Evolutionary conservation across 768 basidiomycete species (phyloP).

Genomic region (Naematelia encephala): DNA sequence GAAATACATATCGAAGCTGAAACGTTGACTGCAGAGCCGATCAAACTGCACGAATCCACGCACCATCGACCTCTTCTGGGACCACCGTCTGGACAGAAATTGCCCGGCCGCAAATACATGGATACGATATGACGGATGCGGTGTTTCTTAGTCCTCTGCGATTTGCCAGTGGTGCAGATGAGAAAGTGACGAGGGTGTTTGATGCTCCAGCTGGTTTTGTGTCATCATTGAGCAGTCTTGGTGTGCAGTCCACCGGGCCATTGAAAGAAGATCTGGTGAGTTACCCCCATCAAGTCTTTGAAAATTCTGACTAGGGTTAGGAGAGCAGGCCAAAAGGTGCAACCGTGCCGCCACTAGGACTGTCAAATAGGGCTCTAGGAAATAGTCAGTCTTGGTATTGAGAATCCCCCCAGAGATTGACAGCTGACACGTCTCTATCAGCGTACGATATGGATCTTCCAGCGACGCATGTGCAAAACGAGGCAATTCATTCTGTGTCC

Average conservation of each 20-base stretch:
- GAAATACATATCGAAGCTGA: neutral
- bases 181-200: conserved; percentile 91
- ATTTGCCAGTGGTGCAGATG: conserved; percentile 90
- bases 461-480: conserved; percentile 30
- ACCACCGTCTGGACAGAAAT: conserved; percentile 59
- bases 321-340: conserved; percentile 57
- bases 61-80: conserved; percentile 50
- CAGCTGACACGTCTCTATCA: conserved; percentile 9
- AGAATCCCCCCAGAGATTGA: conserved; percentile 6
- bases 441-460: conserved; percentile 24
- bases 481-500: conserved; percentile 48
- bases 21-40: conserved; percentile 61
- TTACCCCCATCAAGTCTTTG: neutral
- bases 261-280: conserved; percentile 4
- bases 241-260: conserved; percentile 45
- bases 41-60: conserved; percentile 89
- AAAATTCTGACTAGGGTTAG: conserved; percentile 1
- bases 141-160: conserved; percentile 70
- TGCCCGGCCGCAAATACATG: conserved; percentile 90
- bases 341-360: conserved; percentile 83
- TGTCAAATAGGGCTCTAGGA: conserved; percentile 87
- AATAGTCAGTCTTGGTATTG: conserved; percentile 56
- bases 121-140: conserved; percentile 82
- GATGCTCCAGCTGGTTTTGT: conserved; percentile 84
- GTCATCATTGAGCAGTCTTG: conserved; percentile 58